Conservation (phyloP, 768 basidiomycete genomes). For the Boletus tomentosulus region DNA sequence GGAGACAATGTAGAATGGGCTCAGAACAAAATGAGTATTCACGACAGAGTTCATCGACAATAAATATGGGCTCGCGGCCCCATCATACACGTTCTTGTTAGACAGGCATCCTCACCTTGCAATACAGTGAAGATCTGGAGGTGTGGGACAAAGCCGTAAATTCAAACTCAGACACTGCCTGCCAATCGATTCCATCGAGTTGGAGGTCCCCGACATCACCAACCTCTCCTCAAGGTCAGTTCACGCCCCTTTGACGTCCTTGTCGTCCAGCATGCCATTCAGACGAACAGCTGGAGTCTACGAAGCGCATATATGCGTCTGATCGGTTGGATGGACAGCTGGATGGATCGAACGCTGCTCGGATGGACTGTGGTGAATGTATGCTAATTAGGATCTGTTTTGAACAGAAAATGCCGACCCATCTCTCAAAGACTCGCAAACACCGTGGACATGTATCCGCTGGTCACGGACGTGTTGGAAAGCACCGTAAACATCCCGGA, state of each 20-base stretch:
- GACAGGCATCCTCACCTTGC: constrained; percentile 14
- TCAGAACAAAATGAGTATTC: constrained; percentile 54
- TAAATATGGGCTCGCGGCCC: constrained; percentile 54
- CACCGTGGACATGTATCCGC: constrained; percentile 99
- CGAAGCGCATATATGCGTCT: constrained; percentile 16
- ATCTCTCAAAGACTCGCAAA: constrained; percentile 95
- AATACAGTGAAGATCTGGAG: constrained; percentile 11
- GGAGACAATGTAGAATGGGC: not conserved
- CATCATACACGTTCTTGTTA: constrained; percentile 41
- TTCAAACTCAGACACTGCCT: constrained; percentile 26
- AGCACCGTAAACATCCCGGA: constrained; percentile 99
- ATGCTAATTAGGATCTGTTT: constrained; percentile 17
- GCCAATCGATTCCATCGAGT: constrained; percentile 1
- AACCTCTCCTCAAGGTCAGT: constrained; percentile 68
- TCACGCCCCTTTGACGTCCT: constrained; percentile 23
- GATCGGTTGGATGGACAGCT: constrained; percentile 34
- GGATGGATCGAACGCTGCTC: constrained; percentile 45
- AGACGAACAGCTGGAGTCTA: constrained; percentile 3
- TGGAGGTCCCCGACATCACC: constrained; percentile 40
- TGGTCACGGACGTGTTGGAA: constrained; percentile 99
- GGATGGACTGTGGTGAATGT: constrained; percentile 29
- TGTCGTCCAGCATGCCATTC: constrained; percentile 13
- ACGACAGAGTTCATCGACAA: constrained; percentile 59
- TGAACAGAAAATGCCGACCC: constrained; percentile 83
- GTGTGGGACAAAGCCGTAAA: constrained; percentile 13